These are phyloP conservation scores for Hanseniaspora vineae DNA, from an alignment of 805 yeast species.

Conservation along the genomic window DNA sequence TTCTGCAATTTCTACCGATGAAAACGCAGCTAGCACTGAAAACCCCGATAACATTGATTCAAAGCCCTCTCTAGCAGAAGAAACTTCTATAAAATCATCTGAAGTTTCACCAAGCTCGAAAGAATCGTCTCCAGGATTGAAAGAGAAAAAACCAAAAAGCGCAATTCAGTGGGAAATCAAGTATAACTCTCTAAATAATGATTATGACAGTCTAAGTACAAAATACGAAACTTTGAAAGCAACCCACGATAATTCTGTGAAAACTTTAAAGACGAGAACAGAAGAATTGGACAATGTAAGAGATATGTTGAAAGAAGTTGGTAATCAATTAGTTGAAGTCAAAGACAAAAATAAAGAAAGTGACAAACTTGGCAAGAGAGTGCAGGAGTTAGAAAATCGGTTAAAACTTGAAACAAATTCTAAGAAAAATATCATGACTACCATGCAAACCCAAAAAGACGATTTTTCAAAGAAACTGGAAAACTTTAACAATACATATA, in stretches of 20 bases:
- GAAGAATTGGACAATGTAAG: constrained; percentile 59
- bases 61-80: neutral
- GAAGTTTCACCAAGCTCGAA: neutral
- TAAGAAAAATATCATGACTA: constrained; percentile 7
- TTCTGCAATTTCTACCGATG: no score
- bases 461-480: constrained; percentile 17
- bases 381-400: constrained; percentile 7
- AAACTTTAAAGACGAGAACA: constrained; percentile 27
- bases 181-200: constrained; percentile 4
- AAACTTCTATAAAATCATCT: neutral
- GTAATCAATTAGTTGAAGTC: constrained; percentile 65
- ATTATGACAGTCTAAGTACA: constrained; percentile 3
- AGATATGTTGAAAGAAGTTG: constrained; percentile 67
- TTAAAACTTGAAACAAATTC: constrained; percentile 6
- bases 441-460: constrained; percentile 8
- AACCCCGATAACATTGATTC: no score
- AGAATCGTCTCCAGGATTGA: neutral
- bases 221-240: constrained; percentile 12
- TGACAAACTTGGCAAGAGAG: constrained; percentile 8
- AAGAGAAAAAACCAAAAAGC: constrained; percentile 2
- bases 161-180: constrained; percentile 7
- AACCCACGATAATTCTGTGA: constrained; percentile 12
- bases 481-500: constrained; percentile 21
- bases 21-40: no score
- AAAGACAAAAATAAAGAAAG: constrained; percentile 41